Evolutionary conservation across 768 basidiomycete species (phyloP).

Genomic region (Gyrodon lividus): DNA sequence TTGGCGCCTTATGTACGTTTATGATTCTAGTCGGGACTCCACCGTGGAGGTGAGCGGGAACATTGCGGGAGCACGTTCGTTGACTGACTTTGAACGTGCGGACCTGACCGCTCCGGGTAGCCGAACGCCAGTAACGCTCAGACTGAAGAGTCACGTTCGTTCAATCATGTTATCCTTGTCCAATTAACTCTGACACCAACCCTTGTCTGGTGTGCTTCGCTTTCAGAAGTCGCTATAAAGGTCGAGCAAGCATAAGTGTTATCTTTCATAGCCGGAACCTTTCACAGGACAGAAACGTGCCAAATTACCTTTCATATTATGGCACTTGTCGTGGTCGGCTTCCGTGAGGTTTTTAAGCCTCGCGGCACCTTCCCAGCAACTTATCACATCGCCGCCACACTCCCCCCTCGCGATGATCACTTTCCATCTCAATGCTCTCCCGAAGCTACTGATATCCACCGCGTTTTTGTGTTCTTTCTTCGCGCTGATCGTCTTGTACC

Average conservation of each 20-base stretch:
- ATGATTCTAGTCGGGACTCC: no score
- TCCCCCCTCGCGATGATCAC: constrained; percentile 22
- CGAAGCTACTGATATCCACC: constrained; percentile 17
- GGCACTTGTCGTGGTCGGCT: constrained; percentile 15
- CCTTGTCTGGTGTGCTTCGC: background rate
- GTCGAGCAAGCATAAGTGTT: constrained; percentile 9
- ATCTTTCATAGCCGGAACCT: constrained; percentile 18
- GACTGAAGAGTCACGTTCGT: background rate
- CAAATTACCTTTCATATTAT: constrained; percentile 13
- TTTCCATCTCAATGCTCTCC: constrained; percentile 22
- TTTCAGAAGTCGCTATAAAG: constrained; percentile 11
- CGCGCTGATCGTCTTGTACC: constrained; percentile 27
- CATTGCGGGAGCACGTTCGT: background rate
- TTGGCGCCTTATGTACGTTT: background rate
- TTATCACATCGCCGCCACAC: constrained; percentile 22
- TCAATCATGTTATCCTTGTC: background rate
- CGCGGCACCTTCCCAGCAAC: constrained; percentile 10
- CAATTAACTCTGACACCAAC: background rate
- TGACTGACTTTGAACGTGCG: background rate
- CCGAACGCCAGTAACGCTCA: background rate
- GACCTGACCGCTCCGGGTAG: background rate
- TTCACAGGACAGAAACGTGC: constrained; percentile 29
- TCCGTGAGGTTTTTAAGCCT: constrained; percentile 20
- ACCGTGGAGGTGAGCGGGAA: background rate
- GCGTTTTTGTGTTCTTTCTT: constrained; percentile 22